Base-by-base conservation (phyloP, 2,329 filamentous ascomycete species). In the Cryphonectria japonica region DNA sequence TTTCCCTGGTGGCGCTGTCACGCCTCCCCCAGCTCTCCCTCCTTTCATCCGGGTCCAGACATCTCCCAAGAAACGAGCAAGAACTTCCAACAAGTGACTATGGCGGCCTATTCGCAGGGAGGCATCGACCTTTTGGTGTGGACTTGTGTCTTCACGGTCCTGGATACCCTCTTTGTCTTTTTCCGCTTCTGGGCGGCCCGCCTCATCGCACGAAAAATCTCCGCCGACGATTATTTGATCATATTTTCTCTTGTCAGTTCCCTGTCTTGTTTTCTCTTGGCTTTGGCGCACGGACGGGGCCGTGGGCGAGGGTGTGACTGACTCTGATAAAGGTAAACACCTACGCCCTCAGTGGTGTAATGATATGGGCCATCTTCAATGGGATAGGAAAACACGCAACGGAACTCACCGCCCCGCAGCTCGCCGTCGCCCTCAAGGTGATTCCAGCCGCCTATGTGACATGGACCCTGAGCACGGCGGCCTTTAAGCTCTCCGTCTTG, bases 351-450 rank as follows among this genome's bases (percentile, higher is more conserved):
- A 41, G 41, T 9, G 61, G 61, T 26, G 34, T 63, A 3, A 39
- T 63, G 61, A n/a, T 63, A 39, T 63, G 61, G 61, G 34, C 61
- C 26, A 41, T 63, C 34, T 63, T 63, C 61, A 63, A 63, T 26
- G 61, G 61, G 16, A 63, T 63, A 13, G 61, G 61, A 22, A 63
- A 63, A 22, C 61, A 63, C 26, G 22, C n/a, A 26, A 26, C 41
- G 0, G 61, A 63, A 8, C 29, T 63, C 34, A 63, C 37, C 7
- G 4, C 61, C 6, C 6, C 34, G n/a, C 34, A 63, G 19, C 11
- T 39, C 7, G 13, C 7, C 16, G 41, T 63, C 22, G 34, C 34
- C 61, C 41, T 39, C 34, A n/a, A 63, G 22, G 41, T 39, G 5
- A 26, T 63, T 14, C 61, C 61, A 1, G 37, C 61, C 22, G 34